Evolutionary conservation across 192 early-diverging fungal genomes (phyloP).

Genomic region (Backusella tarrabulga): DNA sequence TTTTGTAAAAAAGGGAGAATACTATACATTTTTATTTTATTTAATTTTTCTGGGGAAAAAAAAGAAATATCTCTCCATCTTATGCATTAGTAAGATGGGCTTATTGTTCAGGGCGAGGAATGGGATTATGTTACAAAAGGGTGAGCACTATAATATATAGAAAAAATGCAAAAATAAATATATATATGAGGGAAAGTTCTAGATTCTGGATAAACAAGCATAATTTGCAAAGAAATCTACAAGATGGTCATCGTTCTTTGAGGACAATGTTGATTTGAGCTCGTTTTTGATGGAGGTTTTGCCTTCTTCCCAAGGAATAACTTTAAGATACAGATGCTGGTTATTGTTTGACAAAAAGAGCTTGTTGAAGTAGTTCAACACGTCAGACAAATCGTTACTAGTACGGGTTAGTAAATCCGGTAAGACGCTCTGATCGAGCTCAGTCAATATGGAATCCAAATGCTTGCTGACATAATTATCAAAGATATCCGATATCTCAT

Average conservation of each 20-base stretch:
- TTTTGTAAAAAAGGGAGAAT: not conserved
- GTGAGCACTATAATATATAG: not conserved
- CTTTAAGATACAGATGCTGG: not conserved
- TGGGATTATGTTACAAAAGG: constrained; percentile 6
- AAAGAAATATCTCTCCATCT: constrained; percentile 4
- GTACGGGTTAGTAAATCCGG: constrained; percentile 16
- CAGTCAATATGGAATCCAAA: not conserved
- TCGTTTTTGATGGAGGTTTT: not conserved
- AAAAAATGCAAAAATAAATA: not conserved
- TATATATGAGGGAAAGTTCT: not conserved
- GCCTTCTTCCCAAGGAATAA: constrained; percentile 7
- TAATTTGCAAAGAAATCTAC: constrained; percentile 2
- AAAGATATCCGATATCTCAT: not conserved
- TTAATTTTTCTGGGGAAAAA: not conserved
- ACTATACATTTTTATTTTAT: constrained; percentile 9
- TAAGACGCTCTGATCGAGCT: not conserved
- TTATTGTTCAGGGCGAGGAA: constrained; percentile 6
- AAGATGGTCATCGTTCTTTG: not conserved
- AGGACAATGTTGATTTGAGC: not conserved
- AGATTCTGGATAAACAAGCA: constrained; percentile 7
- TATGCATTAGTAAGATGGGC: not conserved
- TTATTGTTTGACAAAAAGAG: not conserved
- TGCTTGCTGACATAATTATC: constrained; percentile 16
- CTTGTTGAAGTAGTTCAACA: constrained; percentile 18
- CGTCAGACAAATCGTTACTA: constrained; percentile 9